Base-by-base conservation (phyloP, 2,329 filamentous ascomycete genomes). In the Verticillium dahliae region DNA sequence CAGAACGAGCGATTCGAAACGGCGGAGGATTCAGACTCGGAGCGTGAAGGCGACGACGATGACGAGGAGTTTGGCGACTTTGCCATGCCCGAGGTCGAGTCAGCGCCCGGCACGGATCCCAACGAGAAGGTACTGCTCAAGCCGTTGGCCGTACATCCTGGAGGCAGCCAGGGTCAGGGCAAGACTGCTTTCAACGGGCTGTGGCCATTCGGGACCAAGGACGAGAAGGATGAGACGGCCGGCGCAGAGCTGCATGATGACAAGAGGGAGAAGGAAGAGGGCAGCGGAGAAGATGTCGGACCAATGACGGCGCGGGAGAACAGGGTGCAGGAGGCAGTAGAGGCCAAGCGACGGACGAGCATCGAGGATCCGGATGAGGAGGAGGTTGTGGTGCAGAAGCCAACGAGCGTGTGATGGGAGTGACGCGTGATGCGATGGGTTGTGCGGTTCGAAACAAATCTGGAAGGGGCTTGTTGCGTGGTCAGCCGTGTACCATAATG, bases 61-160 rank as follows among this genome's bases (percentile, higher is more conserved):
- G 82, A 85, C 34, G 85, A 86, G 50, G 85, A 89, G 65, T 85
- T 90, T 74, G 87, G 86, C 14, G 88, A 90, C 62, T 89, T 89
- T 67, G 86, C 85, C 65, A 85, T 89, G 76, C 83, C 86, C 11
- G 85, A 87, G 70, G 76, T 81, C 58, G 76, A 74, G 66, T 55
- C 68, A 67, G 62, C 68, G 71, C 56, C 70, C 68, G 59, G 54
- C 7, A 56, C 62, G 18, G 71, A 72, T 35, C 66, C 68, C 3
- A 69, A 71, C 6, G 75, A 79, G 13, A 76, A 75, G 33, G 74
- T 81, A n/a, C 76, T 86, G 2, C 72, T 86, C 61, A 81, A 83
- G 66, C 84, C 84, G 2, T 74, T 85, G 3, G 78, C 81, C 0
- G 76, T 85, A 6, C 81, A 86, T 60, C 82, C 82, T 1, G 74